Evolutionary conservation across 2,329 filamentous ascomycete species (phyloP).

Genomic region (Aureobasidium sp.): DNA sequence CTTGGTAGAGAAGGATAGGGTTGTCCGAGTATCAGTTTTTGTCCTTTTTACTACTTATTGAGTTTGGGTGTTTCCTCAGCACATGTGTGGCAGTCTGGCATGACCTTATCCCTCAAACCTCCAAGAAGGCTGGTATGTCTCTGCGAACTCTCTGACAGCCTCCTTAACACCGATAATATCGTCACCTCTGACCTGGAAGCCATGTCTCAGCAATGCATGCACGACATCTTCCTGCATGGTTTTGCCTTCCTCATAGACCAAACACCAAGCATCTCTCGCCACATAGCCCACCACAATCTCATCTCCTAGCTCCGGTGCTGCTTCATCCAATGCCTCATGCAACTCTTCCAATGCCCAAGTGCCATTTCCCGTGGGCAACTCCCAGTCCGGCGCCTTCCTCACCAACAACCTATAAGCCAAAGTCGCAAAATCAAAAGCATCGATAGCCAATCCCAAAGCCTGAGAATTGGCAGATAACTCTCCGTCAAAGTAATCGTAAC

Average conservation of each 20-base stretch:
- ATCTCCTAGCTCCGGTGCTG: conserved; percentile 9
- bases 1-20: background rate
- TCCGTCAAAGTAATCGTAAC: conserved; percentile 15
- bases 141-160: background rate
- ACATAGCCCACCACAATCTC: conserved; percentile 14
- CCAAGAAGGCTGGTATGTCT: background rate
- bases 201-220: conserved; percentile 4
- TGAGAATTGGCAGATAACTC: conserved; percentile 3
- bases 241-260: conserved; percentile 12
- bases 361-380: background rate
- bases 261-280: conserved; percentile 8
- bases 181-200: background rate
- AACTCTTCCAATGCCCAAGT: conserved; percentile 13
- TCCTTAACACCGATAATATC: background rate
- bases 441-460: conserved; percentile 8
- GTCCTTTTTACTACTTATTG: background rate
- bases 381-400: background rate
- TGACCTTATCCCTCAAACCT: background rate
- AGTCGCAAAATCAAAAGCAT: conserved; percentile 8
- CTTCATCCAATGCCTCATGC: conserved; percentile 12
- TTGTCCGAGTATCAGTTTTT: background rate
- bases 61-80: too few species aligned
- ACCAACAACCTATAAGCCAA: background rate
- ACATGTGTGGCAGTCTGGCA: background rate
- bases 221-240: conserved; percentile 10